Evolutionary conservation across 495 filamentous ascomycete species (phyloP).

Genomic region (Lophiostoma macrostomum): DNA sequence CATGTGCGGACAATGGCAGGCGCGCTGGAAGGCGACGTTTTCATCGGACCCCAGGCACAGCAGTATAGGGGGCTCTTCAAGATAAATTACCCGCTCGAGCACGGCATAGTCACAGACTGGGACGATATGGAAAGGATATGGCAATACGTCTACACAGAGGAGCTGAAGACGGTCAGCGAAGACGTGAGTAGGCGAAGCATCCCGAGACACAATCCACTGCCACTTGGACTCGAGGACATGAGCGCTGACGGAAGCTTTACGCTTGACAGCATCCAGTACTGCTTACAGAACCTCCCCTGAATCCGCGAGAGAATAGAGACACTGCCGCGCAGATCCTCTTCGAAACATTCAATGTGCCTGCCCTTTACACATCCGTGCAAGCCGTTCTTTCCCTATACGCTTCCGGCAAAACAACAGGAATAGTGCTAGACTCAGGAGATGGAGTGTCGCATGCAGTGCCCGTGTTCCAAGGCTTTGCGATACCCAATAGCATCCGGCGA

Average conservation of each 20-base stretch:
- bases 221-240: background rate
- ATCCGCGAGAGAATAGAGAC: constrained; percentile 93
- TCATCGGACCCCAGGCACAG: constrained; percentile 90
- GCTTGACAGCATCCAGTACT: constrained; percentile 78
- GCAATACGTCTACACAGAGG: constrained; percentile 79
- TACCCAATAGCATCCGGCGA: constrained; percentile 87
- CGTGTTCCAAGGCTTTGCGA: constrained; percentile 96
- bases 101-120: constrained; percentile 99
- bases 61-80: constrained; percentile 91
- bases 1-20: constrained; percentile 94
- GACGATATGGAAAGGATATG: constrained; percentile 99
- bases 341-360: constrained; percentile 98
- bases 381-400: constrained; percentile 95
- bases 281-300: constrained; percentile 93
- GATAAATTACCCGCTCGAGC: constrained; percentile 91
- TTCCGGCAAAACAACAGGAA: constrained; percentile 91
- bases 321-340: constrained; percentile 97
- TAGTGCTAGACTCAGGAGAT: constrained; percentile 93
- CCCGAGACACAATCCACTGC: too few relatives aligned
- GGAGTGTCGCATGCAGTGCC: constrained; percentile 97
- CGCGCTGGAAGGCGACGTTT: constrained; percentile 93
- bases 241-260: constrained; percentile 21
- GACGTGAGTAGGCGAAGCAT: too few relatives aligned
- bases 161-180: constrained; percentile 92
- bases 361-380: constrained; percentile 94